phyloP scores from a whole-genome alignment of 345 rosid genomes.

The Pugionium dolabratum region DNA sequence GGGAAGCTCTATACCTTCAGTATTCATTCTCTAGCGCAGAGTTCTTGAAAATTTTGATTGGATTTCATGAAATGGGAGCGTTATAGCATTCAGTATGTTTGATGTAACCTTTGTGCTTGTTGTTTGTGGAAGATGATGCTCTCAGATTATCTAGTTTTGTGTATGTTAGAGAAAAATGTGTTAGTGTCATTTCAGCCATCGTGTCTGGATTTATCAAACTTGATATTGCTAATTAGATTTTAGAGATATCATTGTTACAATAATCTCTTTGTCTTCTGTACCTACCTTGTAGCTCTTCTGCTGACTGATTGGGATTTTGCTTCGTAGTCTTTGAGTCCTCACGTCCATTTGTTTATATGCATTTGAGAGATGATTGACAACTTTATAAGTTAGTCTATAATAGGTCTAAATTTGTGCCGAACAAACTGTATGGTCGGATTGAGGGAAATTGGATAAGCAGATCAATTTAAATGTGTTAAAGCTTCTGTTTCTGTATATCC shows the following conservation, averaged over 20 bases:
- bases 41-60: not conserved
- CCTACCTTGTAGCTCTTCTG: not conserved
- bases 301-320: constrained; percentile 13
- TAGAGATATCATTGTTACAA: not conserved
- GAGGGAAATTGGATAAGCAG: too few relatives aligned
- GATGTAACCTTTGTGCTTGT: not conserved
- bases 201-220: not conserved
- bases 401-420: too few relatives aligned
- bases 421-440: too few relatives aligned
- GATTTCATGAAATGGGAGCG: not conserved
- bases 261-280: not conserved
- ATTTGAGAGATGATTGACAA: constrained; percentile 6
- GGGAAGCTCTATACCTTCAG: not conserved
- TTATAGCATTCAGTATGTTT: not conserved
- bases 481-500: too few relatives aligned
- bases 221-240: not conserved
- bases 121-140: not conserved
- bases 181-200: not conserved
- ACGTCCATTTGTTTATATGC: constrained; percentile 13
- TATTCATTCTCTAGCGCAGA: not conserved
- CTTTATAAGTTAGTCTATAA: not conserved
- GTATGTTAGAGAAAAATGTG: not conserved
- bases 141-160: constrained; percentile 15
- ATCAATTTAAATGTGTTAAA: too few relatives aligned
- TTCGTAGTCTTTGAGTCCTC: not conserved